A percentile compares a stretch with the other conserved stretches of the same genome.
phyloP scores from a whole-genome alignment of 345 rosid genomes.

The Salix exigua region DNA sequence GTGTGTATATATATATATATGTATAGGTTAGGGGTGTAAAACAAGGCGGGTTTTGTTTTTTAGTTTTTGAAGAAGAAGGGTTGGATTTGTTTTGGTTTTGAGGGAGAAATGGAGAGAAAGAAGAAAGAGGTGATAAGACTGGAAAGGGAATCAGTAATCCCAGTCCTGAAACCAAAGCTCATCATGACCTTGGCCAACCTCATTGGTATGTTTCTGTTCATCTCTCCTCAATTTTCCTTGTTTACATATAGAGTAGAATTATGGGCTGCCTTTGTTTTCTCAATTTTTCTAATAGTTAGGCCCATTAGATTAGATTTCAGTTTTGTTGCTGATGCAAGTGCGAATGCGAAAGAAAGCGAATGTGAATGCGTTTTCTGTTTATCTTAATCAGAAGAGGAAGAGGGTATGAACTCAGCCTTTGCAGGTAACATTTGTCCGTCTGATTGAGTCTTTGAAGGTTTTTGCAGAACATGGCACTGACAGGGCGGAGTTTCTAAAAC shows the following conservation, averaged over 20 bases:
- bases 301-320: background rate
- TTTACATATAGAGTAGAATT: background rate
- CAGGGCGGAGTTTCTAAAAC: slow-evolving; percentile 75
- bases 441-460: background rate
- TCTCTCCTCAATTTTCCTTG: background rate
- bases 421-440: background rate
- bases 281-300: background rate
- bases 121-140: slow-evolving; percentile 69
- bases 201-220: slow-evolving; percentile 44
- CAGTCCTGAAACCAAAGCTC: slow-evolving; percentile 85
- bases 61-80: background rate
- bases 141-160: slow-evolving; percentile 91
- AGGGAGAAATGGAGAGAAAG: slow-evolving; percentile 19
- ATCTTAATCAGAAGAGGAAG: background rate
- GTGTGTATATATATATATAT: too few species aligned
- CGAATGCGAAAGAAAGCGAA: background rate
- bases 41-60: background rate
- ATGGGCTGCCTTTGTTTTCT: background rate
- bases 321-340: background rate
- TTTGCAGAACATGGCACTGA: slow-evolving; percentile 64
- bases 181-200: slow-evolving; percentile 91
- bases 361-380: background rate
- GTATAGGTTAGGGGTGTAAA: background rate
- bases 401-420: background rate
- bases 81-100: background rate